Evolutionary conservation across 768 basidiomycete genomes (phyloP), one percentile per base, ranked within the genome.

Genomic region (Phlegmacium glaucopus): DNA sequence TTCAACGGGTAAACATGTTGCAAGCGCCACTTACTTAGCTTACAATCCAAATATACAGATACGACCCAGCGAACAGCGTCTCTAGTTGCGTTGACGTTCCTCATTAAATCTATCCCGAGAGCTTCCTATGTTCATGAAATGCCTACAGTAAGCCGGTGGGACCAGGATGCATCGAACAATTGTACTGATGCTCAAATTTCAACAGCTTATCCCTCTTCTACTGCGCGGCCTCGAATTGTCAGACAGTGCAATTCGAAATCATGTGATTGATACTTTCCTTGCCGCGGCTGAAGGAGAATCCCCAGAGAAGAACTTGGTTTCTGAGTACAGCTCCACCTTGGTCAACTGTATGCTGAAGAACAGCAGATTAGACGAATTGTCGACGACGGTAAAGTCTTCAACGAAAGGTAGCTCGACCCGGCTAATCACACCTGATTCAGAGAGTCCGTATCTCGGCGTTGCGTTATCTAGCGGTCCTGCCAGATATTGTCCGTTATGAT

Each of bases 201-300:
- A 4, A 27, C 45, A 98, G 94, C 78, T 98, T 10, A 79, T 97
- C 54, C 94, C 96, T 1, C 75, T 97, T 11, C 74, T 99, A 4
- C 69, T 99, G 36, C 87, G 88, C 12, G 87, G 91, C 4, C 78
- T 98, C 13, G 83, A 89, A 35, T 69, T 96, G 4, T 80, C 84
- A 4, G 85, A 92, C 61, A 65, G 78, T 8, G 75, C 79, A 22
- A 81, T 94, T 50, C 83, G 91, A 17, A 75, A 78, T 12, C 84
- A 87, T 66, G 85, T 94, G 41, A 87, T 97, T 47, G 81, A 88
- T 44, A 87, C 85, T 8, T 74, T 98, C 30, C 75, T 82, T 8
- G 76, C 82, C 1, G 81, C 90, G 6, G 81, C 89, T 7, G 78
- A 81, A 35, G 78, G 80, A 1, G 72, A 77, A 53, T 70, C 79